A percentile compares a stretch with the other conserved stretches of the same genome.
phyloP scores from a whole-genome alignment of 1,284 basidiomycete genomes.

The Puccinia novopanici region DNA sequence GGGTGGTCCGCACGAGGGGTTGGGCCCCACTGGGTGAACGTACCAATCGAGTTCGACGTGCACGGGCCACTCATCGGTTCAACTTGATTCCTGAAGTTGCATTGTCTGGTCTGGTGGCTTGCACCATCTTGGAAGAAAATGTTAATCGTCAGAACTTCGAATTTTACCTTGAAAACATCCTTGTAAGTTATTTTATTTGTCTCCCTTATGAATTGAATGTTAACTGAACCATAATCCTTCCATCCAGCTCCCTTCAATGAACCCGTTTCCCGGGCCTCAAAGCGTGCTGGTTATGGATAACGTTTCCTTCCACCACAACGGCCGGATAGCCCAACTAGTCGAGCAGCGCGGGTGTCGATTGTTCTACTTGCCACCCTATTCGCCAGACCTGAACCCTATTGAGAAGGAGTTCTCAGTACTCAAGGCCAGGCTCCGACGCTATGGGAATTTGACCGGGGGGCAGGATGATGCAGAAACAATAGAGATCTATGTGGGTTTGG shows the following conservation, averaged over 20 bases:
- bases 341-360: neutral
- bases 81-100: no score
- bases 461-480: neutral
- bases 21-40: no score
- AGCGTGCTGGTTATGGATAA: slow-evolving; percentile 10
- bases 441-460: neutral
- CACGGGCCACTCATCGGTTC: no score
- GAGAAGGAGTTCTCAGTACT: neutral
- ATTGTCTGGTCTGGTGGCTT: no score
- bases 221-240: neutral
- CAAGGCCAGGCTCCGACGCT: neutral
- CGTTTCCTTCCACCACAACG: neutral
- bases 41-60: no score
- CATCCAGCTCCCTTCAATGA: neutral
- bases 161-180: no score
- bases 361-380: neutral
- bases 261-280: neutral
- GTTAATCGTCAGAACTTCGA: no score
- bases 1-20: no score
- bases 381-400: slow-evolving; percentile 1
- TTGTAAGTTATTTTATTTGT: no score
- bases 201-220: no score
- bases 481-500: neutral
- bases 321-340: neutral
- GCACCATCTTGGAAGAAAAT: no score